Conservation (phyloP, 169 alveolate species). For the Plasmodium reichenowi region DNA sequence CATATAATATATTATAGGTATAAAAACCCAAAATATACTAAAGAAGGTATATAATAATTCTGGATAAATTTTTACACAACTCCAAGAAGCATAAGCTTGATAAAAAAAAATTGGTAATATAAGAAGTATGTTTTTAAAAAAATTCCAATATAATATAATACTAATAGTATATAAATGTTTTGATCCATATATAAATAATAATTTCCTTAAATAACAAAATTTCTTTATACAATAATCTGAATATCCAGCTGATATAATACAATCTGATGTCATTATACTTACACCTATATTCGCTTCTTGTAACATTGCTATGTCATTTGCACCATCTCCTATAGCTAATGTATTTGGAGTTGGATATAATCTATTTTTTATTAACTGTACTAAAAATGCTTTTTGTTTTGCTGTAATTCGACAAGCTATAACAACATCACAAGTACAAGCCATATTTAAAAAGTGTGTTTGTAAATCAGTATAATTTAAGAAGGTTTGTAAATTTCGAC, state of each 20-base stretch:
- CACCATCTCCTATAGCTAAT: slow-evolving; percentile 86
- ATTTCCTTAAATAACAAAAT: slow-evolving; percentile 92
- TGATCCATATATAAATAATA: slow-evolving; percentile 97
- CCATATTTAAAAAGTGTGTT: slow-evolving; percentile 83
- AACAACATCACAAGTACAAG: slow-evolving; percentile 84
- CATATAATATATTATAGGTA: slow-evolving; percentile 70
- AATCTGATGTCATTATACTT: slow-evolving; percentile 97
- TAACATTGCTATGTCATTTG: slow-evolving; percentile 83
- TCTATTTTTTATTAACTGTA: slow-evolving; percentile 77
- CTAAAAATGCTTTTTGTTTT: slow-evolving; percentile 82
- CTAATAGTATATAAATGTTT: slow-evolving; percentile 77
- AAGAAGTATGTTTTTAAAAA: slow-evolving; percentile 68
- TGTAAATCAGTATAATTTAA: slow-evolving; percentile 78
- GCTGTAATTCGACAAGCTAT: slow-evolving; percentile 83
- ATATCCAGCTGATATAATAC: slow-evolving; percentile 97
- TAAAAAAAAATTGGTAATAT: slow-evolving; percentile 74
- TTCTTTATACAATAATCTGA: slow-evolving; percentile 97
- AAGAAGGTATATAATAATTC: slow-evolving; percentile 56
- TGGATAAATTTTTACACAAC: slow-evolving; percentile 73
- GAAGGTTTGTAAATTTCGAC: slow-evolving; percentile 80
- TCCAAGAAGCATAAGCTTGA: slow-evolving; percentile 77
- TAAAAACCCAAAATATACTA: slow-evolving; percentile 61
- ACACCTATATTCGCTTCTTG: slow-evolving; percentile 95
- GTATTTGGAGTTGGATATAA: slow-evolving; percentile 84
- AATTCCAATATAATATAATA: slow-evolving; percentile 74